Conservation (phyloP, 2,329 filamentous ascomycete genomes). For the Elsinoe batatas region DNA sequence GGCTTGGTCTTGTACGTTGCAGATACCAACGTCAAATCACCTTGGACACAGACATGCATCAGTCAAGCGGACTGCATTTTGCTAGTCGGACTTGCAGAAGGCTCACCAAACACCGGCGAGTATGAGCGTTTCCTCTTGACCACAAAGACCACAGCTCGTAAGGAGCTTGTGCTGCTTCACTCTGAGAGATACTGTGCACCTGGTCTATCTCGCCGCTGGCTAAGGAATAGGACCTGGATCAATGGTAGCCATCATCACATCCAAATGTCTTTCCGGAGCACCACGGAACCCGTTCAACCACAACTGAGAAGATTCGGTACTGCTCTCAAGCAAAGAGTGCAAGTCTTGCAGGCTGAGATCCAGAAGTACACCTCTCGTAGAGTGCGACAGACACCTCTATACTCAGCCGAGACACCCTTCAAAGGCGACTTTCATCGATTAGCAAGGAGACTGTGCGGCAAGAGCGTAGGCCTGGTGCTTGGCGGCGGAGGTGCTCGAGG, state of each 20-base stretch:
- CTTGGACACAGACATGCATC: constrained; percentile 98
- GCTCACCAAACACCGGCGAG: constrained; percentile 82
- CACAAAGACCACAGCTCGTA: constrained; percentile 93
- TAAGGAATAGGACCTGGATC: constrained; percentile 87
- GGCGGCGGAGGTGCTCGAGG: constrained; percentile 89
- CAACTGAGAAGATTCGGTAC: constrained; percentile 70
- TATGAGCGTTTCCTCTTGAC: constrained; percentile 94
- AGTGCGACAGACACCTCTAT: constrained; percentile 78
- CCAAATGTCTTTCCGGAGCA: constrained; percentile 80
- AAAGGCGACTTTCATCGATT: constrained; percentile 96
- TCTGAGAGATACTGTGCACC: constrained; percentile 76
- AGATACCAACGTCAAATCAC: constrained; percentile 92
- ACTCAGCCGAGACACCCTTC: constrained; percentile 82
- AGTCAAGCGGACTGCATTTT: constrained; percentile 94
- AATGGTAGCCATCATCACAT: constrained; percentile 97
- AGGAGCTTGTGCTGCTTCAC: constrained; percentile 83
- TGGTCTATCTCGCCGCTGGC: constrained; percentile 78
- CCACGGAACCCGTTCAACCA: constrained; percentile 65
- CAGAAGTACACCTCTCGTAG: constrained; percentile 96
- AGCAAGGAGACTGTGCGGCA: constrained; percentile 80
- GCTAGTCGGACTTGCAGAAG: constrained; percentile 81
- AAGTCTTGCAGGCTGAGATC: constrained; percentile 91
- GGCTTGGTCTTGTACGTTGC: constrained; percentile 91
- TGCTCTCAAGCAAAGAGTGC: constrained; percentile 82
- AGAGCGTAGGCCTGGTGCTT: constrained; percentile 86